Conservation (phyloP, 495 filamentous ascomycete genomes). For the Lasiosphaeriaceae sp. region DNA sequence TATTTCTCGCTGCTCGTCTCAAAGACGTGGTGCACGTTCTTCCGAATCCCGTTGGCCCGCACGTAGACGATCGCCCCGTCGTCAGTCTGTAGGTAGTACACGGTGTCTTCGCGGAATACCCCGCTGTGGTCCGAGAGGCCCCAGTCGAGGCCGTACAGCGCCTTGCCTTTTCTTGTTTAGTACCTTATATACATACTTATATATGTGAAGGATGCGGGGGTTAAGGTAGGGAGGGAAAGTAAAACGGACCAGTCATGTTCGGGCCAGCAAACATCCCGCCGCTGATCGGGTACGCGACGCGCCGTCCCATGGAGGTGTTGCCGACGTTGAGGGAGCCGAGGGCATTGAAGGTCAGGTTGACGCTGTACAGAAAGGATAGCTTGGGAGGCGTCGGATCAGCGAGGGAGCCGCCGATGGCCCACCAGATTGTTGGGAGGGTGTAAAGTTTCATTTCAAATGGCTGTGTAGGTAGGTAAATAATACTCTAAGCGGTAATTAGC, state of each 20-base stretch:
- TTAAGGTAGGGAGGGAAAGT: background rate
- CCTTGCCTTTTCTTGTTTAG: background rate
- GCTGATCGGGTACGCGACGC: background rate
- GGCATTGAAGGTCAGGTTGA: constrained; percentile 13
- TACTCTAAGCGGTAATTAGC: too few relatives aligned
- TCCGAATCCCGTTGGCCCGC: constrained; percentile 15
- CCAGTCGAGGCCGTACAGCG: constrained; percentile 18
- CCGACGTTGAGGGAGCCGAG: background rate
- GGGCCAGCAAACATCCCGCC: background rate
- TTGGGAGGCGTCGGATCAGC: constrained; percentile 12
- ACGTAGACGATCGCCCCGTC: constrained; percentile 18
- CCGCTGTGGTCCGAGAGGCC: constrained; percentile 17
- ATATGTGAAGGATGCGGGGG: too few relatives aligned
- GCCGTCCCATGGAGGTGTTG: background rate
- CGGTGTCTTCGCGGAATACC: constrained; percentile 18
- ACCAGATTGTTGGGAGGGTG: too few relatives aligned
- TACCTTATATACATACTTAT: background rate
- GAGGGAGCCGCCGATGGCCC: too few relatives aligned
- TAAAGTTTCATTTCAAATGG: too few relatives aligned
- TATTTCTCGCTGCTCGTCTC: constrained; percentile 18
- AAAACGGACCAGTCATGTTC: background rate
- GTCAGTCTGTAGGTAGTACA: constrained; percentile 17
- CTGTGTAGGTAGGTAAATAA: too few relatives aligned
- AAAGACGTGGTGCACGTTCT: constrained; percentile 16
- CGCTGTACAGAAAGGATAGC: constrained; percentile 19